These are phyloP conservation scores for Camelina laxa DNA, from an alignment of 345 rosid genomes.

Conservation along the genomic window DNA sequence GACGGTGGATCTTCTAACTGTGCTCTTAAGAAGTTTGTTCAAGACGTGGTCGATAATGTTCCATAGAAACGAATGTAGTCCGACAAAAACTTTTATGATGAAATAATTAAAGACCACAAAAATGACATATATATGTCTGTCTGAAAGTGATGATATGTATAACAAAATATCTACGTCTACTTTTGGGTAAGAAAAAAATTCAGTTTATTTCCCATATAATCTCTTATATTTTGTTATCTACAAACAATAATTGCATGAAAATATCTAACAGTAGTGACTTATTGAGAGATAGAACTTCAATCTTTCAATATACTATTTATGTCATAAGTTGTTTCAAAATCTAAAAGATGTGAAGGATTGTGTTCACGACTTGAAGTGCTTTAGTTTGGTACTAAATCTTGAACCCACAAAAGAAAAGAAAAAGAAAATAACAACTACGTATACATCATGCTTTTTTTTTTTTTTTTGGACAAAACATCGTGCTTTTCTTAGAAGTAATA, in stretches of 20 bases:
- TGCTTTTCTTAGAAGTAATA: neutral
- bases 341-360: slow-evolving; percentile 47
- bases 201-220: neutral
- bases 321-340: neutral
- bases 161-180: too few relatives aligned
- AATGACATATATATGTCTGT: too few relatives aligned
- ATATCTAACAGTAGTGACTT: neutral
- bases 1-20: slow-evolving; percentile 51
- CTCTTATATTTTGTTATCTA: too few relatives aligned
- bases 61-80: neutral
- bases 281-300: neutral
- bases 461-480: too few relatives aligned
- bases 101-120: neutral
- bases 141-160: too few relatives aligned
- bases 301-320: neutral
- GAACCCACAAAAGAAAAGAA: slow-evolving; percentile 51
- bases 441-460: neutral
- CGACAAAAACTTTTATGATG: neutral
- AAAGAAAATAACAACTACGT: neutral
- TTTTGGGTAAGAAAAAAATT: neutral
- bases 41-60: slow-evolving; percentile 37
- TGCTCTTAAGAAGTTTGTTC: slow-evolving; percentile 39
- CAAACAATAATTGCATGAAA: neutral
- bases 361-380: slow-evolving; percentile 50
- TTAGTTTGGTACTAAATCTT: slow-evolving; percentile 49